phyloP scores from a whole-genome alignment of 257 asterid genomes.

The Nicotiana attenuata region DNA sequence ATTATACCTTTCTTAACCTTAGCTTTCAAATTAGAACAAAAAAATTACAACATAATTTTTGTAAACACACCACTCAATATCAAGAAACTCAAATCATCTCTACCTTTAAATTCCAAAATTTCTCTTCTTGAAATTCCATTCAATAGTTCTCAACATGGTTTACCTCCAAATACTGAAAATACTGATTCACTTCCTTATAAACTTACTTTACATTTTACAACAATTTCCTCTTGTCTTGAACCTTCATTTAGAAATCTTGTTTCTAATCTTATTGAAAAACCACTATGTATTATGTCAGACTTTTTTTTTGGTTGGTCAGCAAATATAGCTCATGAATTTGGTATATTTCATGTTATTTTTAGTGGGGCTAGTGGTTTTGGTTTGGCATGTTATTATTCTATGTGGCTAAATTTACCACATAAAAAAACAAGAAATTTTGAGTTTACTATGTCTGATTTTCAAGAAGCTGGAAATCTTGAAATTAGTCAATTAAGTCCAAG shows the following conservation, averaged over 20 bases:
- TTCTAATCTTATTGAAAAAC: slow-evolving; percentile 14
- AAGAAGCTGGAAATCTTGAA: slow-evolving; percentile 11
- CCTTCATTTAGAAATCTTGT: slow-evolving; percentile 28
- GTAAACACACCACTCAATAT: slow-evolving; percentile 37
- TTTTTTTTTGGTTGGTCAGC: slow-evolving; percentile 37
- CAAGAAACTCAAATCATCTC: slow-evolving; percentile 29
- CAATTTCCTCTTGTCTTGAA: slow-evolving; percentile 29
- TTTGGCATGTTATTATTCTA: slow-evolving; percentile 19
- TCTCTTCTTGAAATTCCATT: slow-evolving; percentile 44
- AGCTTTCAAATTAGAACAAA: slow-evolving; percentile 15
- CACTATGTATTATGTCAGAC: slow-evolving; percentile 34
- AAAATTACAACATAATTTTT: slow-evolving; percentile 14
- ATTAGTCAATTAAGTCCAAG: slow-evolving; percentile 7
- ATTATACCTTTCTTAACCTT: slow-evolving; percentile 20
- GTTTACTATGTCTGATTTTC: slow-evolving; percentile 28
- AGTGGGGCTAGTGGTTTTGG: slow-evolving; percentile 34
- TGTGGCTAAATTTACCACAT: slow-evolving; percentile 28
- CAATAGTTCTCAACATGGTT: slow-evolving; percentile 42
- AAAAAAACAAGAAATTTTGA: neutral
- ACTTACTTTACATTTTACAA: slow-evolving; percentile 30
- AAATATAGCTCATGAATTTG: slow-evolving; percentile 25
- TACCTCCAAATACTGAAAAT: slow-evolving; percentile 46
- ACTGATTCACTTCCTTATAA: slow-evolving; percentile 39
- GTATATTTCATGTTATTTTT: slow-evolving; percentile 23
- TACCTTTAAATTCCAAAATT: slow-evolving; percentile 26